phyloP scores from a whole-genome alignment of 2,329 filamentous ascomycete genomes.

The Dothidotthia symphoricarpi region DNA sequence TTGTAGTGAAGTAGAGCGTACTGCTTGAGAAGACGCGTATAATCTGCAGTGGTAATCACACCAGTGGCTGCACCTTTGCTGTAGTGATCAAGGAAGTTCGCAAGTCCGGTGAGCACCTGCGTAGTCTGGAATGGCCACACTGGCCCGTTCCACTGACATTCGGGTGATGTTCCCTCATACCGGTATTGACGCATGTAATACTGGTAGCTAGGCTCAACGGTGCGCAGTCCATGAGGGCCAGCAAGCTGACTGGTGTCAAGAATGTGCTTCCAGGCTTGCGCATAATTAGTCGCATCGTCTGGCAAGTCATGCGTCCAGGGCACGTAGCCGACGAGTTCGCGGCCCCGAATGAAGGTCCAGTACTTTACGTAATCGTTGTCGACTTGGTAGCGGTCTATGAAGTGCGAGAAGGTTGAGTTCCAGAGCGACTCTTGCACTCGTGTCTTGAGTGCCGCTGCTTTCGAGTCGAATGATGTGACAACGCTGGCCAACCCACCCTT shows the following conservation, averaged over 20 bases:
- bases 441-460: constrained; percentile 39
- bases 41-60: constrained; percentile 34
- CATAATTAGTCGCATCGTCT: constrained; percentile 41
- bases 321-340: constrained; percentile 47
- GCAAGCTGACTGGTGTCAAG: constrained; percentile 37
- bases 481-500: constrained; percentile 16
- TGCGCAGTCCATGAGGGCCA: constrained; percentile 42
- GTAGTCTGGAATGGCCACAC: constrained; percentile 49
- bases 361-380: constrained; percentile 43
- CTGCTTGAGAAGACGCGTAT: constrained; percentile 38
- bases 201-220: constrained; percentile 46
- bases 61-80: constrained; percentile 21
- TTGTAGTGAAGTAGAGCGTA: constrained; percentile 47
- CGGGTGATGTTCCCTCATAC: constrained; percentile 39
- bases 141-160: constrained; percentile 50
- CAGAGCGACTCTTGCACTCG: constrained; percentile 44
- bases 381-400: constrained; percentile 46
- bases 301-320: constrained; percentile 48
- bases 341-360: constrained; percentile 44
- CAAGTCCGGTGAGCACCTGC: constrained; percentile 43
- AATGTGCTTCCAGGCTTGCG: constrained; percentile 41
- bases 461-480: constrained; percentile 15
- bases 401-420: constrained; percentile 47
- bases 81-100: constrained; percentile 48
- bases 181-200: constrained; percentile 49